Evolutionary conservation across 2,329 filamentous ascomycete species (phyloP).

Genomic region (Teratosphaeria destructans): DNA sequence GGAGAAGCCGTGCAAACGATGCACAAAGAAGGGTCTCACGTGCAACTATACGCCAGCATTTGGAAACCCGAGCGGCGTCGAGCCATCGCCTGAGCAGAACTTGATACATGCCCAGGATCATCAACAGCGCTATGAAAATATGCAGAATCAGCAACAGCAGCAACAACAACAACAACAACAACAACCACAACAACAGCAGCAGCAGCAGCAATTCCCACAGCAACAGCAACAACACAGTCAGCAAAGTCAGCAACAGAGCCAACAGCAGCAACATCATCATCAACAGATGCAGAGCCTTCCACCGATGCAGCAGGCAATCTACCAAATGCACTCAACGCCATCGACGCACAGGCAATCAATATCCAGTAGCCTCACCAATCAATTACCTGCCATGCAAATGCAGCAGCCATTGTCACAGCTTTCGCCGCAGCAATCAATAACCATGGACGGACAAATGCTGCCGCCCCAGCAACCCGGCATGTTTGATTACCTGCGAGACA

Average conservation of each 20-base stretch:
- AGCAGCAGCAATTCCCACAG: not conserved
- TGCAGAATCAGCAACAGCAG: constrained; percentile 2
- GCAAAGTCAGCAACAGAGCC: constrained; percentile 1
- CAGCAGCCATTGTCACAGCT: constrained; percentile 1
- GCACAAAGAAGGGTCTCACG: constrained; percentile 38
- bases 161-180: not conserved
- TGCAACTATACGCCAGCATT: constrained; percentile 29
- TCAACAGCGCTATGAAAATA: constrained; percentile 8
- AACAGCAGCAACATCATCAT: constrained; percentile 2
- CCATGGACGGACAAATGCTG: constrained; percentile 20
- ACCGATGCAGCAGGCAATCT: constrained; percentile 14
- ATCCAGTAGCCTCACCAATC: constrained; percentile 3
- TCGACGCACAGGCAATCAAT: constrained; percentile 11
- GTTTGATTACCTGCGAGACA: constrained; percentile 26
- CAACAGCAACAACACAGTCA: not conserved
- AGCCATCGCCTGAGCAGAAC: constrained; percentile 12
- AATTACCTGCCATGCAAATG: constrained; percentile 9
- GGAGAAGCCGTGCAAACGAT: constrained; percentile 43
- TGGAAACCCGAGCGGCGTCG: constrained; percentile 9
- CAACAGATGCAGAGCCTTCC: constrained; percentile 5
- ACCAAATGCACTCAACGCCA: constrained; percentile 12
- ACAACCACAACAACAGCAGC: not conserved
- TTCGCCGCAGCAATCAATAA: constrained; percentile 10
- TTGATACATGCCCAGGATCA: constrained; percentile 13
- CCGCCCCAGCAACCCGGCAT: constrained; percentile 18